phyloP scores from a whole-genome alignment of 2,329 filamentous ascomycete species.

The Annulohypoxylon truncatum region DNA sequence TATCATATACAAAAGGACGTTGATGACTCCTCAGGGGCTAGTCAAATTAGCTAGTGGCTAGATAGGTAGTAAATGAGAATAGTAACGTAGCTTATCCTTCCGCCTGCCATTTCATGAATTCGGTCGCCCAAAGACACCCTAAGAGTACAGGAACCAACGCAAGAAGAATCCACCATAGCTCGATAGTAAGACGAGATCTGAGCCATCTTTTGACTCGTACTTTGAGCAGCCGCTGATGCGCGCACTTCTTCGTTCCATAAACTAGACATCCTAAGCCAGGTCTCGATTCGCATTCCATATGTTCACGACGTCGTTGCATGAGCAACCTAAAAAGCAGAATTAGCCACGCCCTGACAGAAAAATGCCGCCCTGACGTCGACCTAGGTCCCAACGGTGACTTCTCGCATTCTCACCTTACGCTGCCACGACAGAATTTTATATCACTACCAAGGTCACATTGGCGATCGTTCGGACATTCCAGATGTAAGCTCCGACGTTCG shows the following conservation, averaged over 20 bases:
- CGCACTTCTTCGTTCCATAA: slow-evolving; percentile 61
- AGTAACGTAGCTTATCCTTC: not conserved
- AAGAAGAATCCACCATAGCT: slow-evolving; percentile 62
- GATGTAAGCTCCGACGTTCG: slow-evolving; percentile 69
- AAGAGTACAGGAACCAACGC: slow-evolving; percentile 55
- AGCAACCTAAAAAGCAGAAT: slow-evolving; percentile 56
- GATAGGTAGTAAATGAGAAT: not conserved
- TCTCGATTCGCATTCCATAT: slow-evolving; percentile 69
- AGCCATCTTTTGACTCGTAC: slow-evolving; percentile 62
- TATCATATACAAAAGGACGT: not conserved
- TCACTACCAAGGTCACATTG: slow-evolving; percentile 70
- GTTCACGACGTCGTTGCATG: slow-evolving; percentile 69
- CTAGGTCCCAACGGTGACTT: not conserved
- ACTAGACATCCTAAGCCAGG: slow-evolving; percentile 68
- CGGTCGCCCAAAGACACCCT: slow-evolving; percentile 45
- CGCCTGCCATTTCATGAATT: slow-evolving; percentile 24
- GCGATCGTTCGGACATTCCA: slow-evolving; percentile 72
- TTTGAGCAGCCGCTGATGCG: slow-evolving; percentile 56
- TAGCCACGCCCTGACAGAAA: slow-evolving; percentile 12
- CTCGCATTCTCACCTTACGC: slow-evolving; percentile 59
- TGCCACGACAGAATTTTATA: slow-evolving; percentile 69
- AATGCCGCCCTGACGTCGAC: not conserved
- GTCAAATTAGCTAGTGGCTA: not conserved
- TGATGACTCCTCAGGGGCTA: not conserved
- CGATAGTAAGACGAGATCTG: slow-evolving; percentile 57